Percentiles rank a stretch among this genome's conserved stretches.
These are phyloP conservation scores for Spergularia azorica DNA, from an alignment of 179 eudicot species.

Conservation along the genomic window DNA sequence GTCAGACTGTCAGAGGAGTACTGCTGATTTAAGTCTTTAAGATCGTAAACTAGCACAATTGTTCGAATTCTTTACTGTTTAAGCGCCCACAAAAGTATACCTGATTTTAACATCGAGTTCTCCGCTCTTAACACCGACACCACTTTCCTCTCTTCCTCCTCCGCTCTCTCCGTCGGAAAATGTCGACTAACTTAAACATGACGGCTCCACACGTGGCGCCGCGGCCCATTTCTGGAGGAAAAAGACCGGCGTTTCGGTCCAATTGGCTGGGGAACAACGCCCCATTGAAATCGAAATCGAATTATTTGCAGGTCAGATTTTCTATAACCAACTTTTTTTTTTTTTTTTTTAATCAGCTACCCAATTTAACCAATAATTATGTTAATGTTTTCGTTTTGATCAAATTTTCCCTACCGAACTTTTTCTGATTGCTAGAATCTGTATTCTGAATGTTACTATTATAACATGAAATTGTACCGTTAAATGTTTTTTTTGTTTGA, in stretches of 20 bases:
- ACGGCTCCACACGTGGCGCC: not conserved
- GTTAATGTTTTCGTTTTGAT: not conserved
- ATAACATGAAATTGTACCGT: no score
- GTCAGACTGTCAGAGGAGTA: no score
- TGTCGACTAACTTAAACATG: slow-evolving; percentile 5
- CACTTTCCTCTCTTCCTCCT: not conserved
- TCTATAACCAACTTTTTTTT: not conserved
- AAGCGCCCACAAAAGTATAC: no score
- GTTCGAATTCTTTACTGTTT: no score
- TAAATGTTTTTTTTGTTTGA: no score
- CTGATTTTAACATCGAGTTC: not conserved
- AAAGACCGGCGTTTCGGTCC: slow-evolving; percentile 11
- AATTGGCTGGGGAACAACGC: slow-evolving; percentile 15
- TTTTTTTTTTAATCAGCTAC: not conserved
- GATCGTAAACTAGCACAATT: no score
- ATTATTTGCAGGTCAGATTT: slow-evolving; percentile 11
- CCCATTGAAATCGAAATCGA: slow-evolving; percentile 12
- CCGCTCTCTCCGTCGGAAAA: not conserved
- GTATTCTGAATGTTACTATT: no score
- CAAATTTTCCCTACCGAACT: no score
- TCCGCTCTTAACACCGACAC: slow-evolving; percentile 18
- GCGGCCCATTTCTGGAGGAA: not conserved
- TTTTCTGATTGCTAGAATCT: no score
- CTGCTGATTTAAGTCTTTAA: no score
- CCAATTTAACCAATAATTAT: not conserved